Conservation (phyloP, 2,329 filamentous ascomycete species). For the Colletotrichum agaves region DNA sequence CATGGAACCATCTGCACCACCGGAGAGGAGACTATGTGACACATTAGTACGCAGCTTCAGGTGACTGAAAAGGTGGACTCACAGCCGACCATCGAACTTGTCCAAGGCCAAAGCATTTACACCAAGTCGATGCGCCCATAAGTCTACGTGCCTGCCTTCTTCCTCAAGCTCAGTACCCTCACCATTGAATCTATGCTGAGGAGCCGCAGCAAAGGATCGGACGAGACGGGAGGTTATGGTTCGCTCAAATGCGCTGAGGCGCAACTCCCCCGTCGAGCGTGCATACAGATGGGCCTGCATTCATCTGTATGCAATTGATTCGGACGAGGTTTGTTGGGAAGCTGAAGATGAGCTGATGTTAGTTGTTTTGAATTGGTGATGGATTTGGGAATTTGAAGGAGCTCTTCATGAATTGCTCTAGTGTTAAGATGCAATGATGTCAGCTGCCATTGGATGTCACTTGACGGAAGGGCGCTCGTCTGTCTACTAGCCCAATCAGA, state of each 20-base stretch:
- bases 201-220: conserved; percentile 74
- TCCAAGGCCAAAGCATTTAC: conserved; percentile 85
- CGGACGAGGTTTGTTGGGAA: neutral
- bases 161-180: conserved; percentile 40
- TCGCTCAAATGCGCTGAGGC: conserved; percentile 71
- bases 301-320: conserved; percentile 45
- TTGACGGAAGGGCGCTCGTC: neutral
- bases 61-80: conserved; percentile 41
- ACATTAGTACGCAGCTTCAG: neutral
- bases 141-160: conserved; percentile 33
- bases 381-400: neutral
- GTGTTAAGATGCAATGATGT: conserved; percentile 10
- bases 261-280: conserved; percentile 76
- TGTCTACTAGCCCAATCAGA: neutral
- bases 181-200: conserved; percentile 77
- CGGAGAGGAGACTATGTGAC: conserved; percentile 75
- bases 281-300: conserved; percentile 83
- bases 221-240: conserved; percentile 74
- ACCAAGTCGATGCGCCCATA: conserved; percentile 79
- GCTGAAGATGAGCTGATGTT: neutral
- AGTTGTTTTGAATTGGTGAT: neutral
- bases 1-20: conserved; percentile 85
- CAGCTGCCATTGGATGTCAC: neutral
- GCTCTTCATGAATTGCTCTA: neutral
- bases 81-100: conserved; percentile 82